Evolutionary conservation across 2,329 filamentous ascomycete species (phyloP).

Genomic region (Grosmannia serpens): DNA sequence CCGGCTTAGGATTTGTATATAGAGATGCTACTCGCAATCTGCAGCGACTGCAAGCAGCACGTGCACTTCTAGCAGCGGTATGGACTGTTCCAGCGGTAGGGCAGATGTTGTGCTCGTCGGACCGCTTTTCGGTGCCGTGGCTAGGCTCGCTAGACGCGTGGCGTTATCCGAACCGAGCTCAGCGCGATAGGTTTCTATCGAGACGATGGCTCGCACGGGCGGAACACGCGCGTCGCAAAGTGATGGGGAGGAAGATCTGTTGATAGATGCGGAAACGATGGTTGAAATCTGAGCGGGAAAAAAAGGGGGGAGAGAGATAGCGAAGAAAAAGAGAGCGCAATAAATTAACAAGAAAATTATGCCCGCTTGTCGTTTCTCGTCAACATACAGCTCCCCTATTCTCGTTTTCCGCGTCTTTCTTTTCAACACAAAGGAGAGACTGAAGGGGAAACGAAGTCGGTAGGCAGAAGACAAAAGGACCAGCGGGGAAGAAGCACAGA

Average conservation of each 20-base stretch:
- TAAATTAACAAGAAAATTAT: neutral
- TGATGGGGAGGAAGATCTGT: neutral
- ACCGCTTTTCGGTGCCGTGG: neutral
- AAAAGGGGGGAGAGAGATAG: neutral
- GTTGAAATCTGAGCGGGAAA: neutral
- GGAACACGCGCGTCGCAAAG: neutral
- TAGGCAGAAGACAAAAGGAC: neutral
- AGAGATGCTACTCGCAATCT: constrained; percentile 20
- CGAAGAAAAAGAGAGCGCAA: neutral
- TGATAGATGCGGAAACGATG: neutral
- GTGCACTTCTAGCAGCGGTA: neutral
- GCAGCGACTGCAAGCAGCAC: neutral
- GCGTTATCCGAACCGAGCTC: neutral
- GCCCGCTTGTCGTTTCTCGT: constrained; percentile 2
- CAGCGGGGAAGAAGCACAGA: neutral
- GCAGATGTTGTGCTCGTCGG: neutral
- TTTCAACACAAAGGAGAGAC: neutral
- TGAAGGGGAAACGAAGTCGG: neutral
- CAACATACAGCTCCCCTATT: neutral
- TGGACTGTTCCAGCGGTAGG: neutral
- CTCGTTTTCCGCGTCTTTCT: neutral
- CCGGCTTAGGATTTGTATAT: constrained; percentile 43
- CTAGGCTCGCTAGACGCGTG: neutral
- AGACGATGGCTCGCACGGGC: neutral
- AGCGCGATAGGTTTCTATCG: neutral